A percentile compares a stretch with the other conserved stretches of the same genome.
These are phyloP conservation scores for Podospora pseudocomata DNA, from an alignment of 495 filamentous ascomycete species.

Conservation along the genomic window DNA sequence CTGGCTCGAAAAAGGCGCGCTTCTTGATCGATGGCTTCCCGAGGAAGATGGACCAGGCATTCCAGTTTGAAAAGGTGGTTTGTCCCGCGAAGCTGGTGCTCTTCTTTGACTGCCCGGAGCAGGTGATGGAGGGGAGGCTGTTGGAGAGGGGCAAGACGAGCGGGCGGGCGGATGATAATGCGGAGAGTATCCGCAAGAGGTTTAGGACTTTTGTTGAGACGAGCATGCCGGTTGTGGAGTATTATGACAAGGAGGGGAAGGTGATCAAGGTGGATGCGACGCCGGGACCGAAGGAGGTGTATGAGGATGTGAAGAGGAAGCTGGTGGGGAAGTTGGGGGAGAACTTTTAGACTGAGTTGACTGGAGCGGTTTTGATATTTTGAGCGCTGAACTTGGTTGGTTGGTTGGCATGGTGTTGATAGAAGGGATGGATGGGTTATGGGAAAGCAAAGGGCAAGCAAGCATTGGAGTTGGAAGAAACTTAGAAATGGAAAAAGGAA, in stretches of 20 bases:
- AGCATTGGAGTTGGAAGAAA: neutral
- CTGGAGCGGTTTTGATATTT: neutral
- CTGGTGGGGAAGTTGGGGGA: conserved; percentile 37
- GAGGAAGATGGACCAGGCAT: conserved; percentile 91
- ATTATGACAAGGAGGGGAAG: conserved; percentile 70
- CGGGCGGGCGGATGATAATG: conserved; percentile 88
- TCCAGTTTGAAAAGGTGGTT: conserved; percentile 87
- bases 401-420: neutral
- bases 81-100: conserved; percentile 77
- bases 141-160: conserved; percentile 88
- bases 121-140: conserved; percentile 76
- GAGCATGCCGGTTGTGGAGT: conserved; percentile 92
- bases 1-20: conserved; percentile 40
- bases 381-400: neutral
- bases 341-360: conserved; percentile 19
- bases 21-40: conserved; percentile 97
- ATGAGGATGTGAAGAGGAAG: conserved; percentile 56
- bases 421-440: neutral
- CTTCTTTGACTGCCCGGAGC: conserved; percentile 88
- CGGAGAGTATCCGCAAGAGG: conserved; percentile 90
- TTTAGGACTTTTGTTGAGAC: conserved; percentile 92
- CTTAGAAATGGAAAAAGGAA: neutral
- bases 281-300: conserved; percentile 67
- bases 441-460: neutral
- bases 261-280: conserved; percentile 75